Evolutionary conservation across 2,329 filamentous ascomycete species (phyloP).

Genomic region (Penicillium frequentans): DNA sequence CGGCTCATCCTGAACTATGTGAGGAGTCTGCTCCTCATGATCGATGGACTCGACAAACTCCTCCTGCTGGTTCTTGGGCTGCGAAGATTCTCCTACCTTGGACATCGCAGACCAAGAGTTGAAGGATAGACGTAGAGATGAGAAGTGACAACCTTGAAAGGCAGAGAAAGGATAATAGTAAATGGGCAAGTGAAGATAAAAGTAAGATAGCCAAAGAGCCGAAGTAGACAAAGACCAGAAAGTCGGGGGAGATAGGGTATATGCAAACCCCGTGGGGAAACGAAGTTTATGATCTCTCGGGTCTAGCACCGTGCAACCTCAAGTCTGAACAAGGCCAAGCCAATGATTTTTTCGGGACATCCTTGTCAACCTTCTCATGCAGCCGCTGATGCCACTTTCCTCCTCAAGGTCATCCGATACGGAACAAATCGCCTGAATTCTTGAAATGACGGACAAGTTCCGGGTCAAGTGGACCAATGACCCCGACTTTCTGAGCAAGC

Average conservation of each 20-base stretch:
- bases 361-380: background rate
- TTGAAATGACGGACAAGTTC: conserved; percentile 18
- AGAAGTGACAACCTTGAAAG: background rate
- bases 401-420: background rate
- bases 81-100: conserved; percentile 11
- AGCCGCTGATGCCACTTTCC: background rate
- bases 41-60: conserved; percentile 31
- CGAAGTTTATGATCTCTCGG: conserved; percentile 15
- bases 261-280: conserved; percentile 28
- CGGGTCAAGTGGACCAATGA: conserved; percentile 19
- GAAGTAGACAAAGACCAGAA: background rate
- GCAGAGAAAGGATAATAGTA: background rate
- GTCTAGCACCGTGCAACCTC: conserved; percentile 13
- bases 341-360: conserved; percentile 2
- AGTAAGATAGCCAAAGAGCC: background rate
- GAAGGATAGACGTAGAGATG: background rate
- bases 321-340: conserved; percentile 3
- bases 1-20: background rate
- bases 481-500: background rate
- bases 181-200: background rate
- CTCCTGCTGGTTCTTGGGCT: conserved; percentile 20
- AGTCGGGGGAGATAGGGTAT: background rate
- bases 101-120: conserved; percentile 16
- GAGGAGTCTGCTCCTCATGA: background rate
- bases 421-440: background rate